A percentile compares a stretch with the other conserved stretches of the same genome.
These are phyloP conservation scores for Deinandra increscens DNA, from an alignment of 129 eudicot genomes.

Conservation along the genomic window DNA sequence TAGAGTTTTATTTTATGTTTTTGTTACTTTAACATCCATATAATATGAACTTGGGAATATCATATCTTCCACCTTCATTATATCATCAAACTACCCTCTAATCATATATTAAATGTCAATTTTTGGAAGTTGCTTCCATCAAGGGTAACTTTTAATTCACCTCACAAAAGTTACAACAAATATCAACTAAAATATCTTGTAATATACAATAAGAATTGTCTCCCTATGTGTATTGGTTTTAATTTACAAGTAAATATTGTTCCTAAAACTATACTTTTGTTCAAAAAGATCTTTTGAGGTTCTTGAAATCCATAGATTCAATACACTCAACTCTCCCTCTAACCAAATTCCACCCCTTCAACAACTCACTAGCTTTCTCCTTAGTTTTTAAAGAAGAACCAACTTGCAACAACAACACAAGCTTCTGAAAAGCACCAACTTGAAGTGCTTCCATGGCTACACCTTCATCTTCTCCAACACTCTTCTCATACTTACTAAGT, in stretches of 20 bases:
- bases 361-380: slow-evolving; percentile 60
- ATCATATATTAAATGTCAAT: too few species aligned
- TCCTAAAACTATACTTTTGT: slow-evolving; percentile 20
- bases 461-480: slow-evolving; percentile 27
- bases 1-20: too few species aligned
- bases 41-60: too few species aligned
- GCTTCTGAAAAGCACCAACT: slow-evolving; percentile 73
- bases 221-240: background rate
- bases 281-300: slow-evolving; percentile 61
- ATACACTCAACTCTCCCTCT: slow-evolving; percentile 60
- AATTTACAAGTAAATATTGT: slow-evolving; percentile 23
- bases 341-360: slow-evolving; percentile 52
- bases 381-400: slow-evolving; percentile 49
- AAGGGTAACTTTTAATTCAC: too few species aligned
- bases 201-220: background rate
- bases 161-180: too few species aligned
- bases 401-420: slow-evolving; percentile 59
- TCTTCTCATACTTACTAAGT: slow-evolving; percentile 43
- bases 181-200: too few species aligned
- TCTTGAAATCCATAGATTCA: slow-evolving; percentile 64
- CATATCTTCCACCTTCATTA: too few species aligned
- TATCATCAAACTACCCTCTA: too few species aligned
- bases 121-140: too few species aligned
- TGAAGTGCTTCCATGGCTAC: slow-evolving; percentile 49
- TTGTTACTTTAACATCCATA: too few species aligned